Base-by-base conservation (phyloP, 1,284 basidiomycete species). In the Melampsora americana region DNA sequence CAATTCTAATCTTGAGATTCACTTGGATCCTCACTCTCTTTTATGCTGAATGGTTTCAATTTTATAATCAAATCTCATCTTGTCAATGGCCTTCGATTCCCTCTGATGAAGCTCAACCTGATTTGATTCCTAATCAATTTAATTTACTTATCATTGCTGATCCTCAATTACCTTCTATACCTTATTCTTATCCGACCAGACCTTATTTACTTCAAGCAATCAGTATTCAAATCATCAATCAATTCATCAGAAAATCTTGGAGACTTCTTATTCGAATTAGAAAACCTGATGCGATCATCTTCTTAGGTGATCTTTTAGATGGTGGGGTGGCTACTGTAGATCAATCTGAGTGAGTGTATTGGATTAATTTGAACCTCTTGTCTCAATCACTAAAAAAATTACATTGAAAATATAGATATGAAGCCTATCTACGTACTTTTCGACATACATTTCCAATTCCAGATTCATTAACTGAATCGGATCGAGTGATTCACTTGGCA, bases 241-340 rank as follows among this genome's bases (percentile, higher is more conserved):
- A 76, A 44, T 76, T 76, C 66, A 69, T 76, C 28, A 62, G 73
- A 28, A 76, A 69, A 26, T 68, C 73, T 64, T 76, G 73, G 73
- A 61, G 65, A 23, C 32, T 76, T 1, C 0, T 76, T 20, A 60
- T 62, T n/a, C 12, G 28, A 4, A 50, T 44, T 50, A 42, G 56
- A 26, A 50, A 64, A 11, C 90, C 92, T 0, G 86, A 93, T 80
- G 86, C 85, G 16, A 87, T 93, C 9, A 85, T 95, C 11, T 91
- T 95, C 78, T 84, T 93, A 26, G 93, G 93, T 30, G 89, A 91
- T 83, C 88, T 92, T 88, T 86, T 90, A 71, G 87, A 89, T 67
- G 87, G 87, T 69, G 92, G 91, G 5, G 87, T 89, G 77, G 84
- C 86, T 23, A 84, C 86, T 14, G 86, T 86, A 80, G 85, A 84